phyloP scores from a whole-genome alignment of 176 grass and related monocot species.

The Aegilops bicornis region DNA sequence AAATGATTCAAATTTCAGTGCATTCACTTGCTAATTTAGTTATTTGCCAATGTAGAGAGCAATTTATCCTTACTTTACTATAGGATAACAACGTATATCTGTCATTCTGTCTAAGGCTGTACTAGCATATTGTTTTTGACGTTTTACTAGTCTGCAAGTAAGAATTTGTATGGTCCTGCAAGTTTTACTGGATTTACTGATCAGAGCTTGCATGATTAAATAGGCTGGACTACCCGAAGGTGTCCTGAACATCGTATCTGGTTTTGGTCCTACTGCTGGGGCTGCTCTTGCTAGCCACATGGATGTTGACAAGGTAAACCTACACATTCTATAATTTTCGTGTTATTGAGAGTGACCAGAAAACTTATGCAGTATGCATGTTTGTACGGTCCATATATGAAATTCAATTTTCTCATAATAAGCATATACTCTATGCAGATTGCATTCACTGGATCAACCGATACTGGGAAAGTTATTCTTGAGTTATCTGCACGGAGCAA shows the following conservation, averaged over 20 bases:
- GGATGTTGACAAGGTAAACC: slow-evolving; percentile 97
- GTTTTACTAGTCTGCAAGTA: not conserved
- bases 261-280: slow-evolving; percentile 94
- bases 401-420: not conserved
- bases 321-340: not conserved
- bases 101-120: not conserved
- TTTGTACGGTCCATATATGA: not conserved
- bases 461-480: slow-evolving; percentile 78
- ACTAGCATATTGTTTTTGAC: not conserved
- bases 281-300: slow-evolving; percentile 97
- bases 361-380: not conserved
- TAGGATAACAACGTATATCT: not conserved
- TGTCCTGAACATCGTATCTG: slow-evolving; percentile 79
- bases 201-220: slow-evolving; percentile 1
- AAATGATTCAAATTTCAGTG: not conserved
- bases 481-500: slow-evolving; percentile 96
- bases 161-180: not conserved
- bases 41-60: not conserved
- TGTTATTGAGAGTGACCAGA: not conserved
- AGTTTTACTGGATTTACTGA: not conserved
- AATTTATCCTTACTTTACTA: not conserved
- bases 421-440: slow-evolving; percentile 28
- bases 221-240: slow-evolving; percentile 93
- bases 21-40: not conserved
- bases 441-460: slow-evolving; percentile 96